These are phyloP conservation scores for Geopyxis carbonaria DNA, from an alignment of 495 filamentous ascomycete genomes.

Conservation along the genomic window DNA sequence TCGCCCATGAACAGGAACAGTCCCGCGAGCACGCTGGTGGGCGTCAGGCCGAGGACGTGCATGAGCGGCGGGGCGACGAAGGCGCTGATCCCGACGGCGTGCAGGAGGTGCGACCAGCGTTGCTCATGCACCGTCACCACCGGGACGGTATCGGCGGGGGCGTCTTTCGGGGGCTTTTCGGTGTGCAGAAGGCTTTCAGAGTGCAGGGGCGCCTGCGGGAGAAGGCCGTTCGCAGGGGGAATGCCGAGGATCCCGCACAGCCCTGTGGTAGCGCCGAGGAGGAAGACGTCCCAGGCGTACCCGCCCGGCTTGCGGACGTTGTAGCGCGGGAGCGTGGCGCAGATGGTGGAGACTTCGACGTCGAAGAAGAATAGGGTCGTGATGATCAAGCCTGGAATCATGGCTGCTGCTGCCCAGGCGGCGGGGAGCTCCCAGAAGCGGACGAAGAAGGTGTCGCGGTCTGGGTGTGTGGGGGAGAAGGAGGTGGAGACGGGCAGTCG, in stretches of 20 bases:
- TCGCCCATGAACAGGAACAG: constrained; percentile 61
- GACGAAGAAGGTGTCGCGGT: constrained; percentile 43
- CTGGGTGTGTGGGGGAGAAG: constrained; percentile 42
- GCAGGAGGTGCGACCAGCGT: constrained; percentile 48
- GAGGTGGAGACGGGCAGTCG: constrained; percentile 41
- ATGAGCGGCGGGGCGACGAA: constrained; percentile 53
- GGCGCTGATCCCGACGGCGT: constrained; percentile 42
- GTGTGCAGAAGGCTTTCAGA: constrained; percentile 48
- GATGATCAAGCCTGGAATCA: constrained; percentile 49
- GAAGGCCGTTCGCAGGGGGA: constrained; percentile 50
- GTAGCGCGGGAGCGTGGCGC: constrained; percentile 51
- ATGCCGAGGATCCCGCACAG: constrained; percentile 54
- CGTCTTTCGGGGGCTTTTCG: constrained; percentile 26
- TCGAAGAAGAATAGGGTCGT: constrained; percentile 60
- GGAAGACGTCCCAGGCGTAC: constrained; percentile 52
- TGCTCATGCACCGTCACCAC: constrained; percentile 42
- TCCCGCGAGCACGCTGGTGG: constrained; percentile 50
- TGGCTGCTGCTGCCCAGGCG: constrained; percentile 45
- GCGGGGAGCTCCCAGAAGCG: constrained; percentile 48
- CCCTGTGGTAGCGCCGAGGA: constrained; percentile 52
- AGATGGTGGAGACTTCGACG: constrained; percentile 60
- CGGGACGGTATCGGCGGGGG: constrained; percentile 16
- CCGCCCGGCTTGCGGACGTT: constrained; percentile 49
- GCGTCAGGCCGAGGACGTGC: constrained; percentile 50
- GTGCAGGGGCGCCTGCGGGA: constrained; percentile 54